Evolutionary conservation across 2,329 filamentous ascomycete genomes (phyloP).

Genomic region (Alternaria incomplexa): DNA sequence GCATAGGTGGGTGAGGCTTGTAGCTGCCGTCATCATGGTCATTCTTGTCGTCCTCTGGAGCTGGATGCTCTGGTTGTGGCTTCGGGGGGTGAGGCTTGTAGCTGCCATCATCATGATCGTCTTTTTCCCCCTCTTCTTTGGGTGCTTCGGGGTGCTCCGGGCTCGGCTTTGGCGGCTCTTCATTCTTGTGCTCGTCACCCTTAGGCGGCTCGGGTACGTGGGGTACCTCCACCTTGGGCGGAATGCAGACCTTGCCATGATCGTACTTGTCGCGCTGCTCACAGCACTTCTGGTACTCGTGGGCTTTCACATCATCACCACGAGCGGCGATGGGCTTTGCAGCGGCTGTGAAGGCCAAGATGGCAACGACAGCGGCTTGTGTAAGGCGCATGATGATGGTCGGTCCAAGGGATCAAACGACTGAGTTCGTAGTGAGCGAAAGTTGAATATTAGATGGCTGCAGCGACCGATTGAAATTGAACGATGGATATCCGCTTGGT

Average conservation of each 20-base stretch:
- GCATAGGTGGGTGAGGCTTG: background rate
- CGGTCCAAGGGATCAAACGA: background rate
- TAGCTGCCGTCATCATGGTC: too few species aligned
- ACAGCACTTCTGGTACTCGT: slow-evolving; percentile 13
- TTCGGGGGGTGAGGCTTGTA: background rate
- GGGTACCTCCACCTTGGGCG: background rate
- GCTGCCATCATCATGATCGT: background rate
- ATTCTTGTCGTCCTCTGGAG: background rate
- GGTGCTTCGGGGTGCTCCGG: background rate
- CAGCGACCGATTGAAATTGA: slow-evolving; percentile 1
- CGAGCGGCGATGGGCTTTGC: slow-evolving; percentile 18
- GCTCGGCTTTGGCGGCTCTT: too few species aligned
- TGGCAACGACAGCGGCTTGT: slow-evolving; percentile 19
- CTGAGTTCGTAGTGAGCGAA: slow-evolving; percentile 5
- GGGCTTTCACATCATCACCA: slow-evolving; percentile 6
- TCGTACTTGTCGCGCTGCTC: slow-evolving; percentile 2
- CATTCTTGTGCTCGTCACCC: background rate
- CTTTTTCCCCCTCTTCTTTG: background rate
- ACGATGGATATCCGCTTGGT: slow-evolving; percentile 1
- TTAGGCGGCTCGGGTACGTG: background rate
- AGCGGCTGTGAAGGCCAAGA: slow-evolving; percentile 17
- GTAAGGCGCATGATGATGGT: slow-evolving; percentile 16
- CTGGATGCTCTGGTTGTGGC: background rate
- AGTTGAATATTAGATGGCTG: background rate
- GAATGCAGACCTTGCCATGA: slow-evolving; percentile 1